Evolutionary conservation across 1,284 basidiomycete genomes (phyloP), one percentile per base, ranked within the genome.

Genomic region (Pseudozyma tsukubaensis): DNA sequence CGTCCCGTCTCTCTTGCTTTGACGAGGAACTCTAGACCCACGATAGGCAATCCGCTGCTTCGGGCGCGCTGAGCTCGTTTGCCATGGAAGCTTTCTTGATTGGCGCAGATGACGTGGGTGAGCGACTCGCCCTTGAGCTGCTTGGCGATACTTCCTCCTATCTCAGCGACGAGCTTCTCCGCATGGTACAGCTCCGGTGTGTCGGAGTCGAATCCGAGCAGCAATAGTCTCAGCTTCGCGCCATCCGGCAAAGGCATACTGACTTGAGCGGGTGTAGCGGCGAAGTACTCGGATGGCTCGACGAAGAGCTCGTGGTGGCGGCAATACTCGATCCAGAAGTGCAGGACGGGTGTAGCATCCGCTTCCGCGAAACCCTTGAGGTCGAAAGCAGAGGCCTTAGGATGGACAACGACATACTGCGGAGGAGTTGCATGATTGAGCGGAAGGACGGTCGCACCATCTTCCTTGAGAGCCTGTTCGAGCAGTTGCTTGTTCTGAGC

Each of bases 281-380:
- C 78, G 54, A 75, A 60, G 60, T 77, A 72, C 3, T 43, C 45
- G 13, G 21, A 16, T 0, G 74, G 74, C 40, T 78, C 76, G 34
- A 75, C 49, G n/a, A 75, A 59, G 21, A 24, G 4, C 36, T 77
- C 73, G 59, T 76, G 55, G 52, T 78, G 62, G n/a, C 78, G 62
- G 52, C 77, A 78, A 53, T 64, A 72, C 49, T 78, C 78, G 67
- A 80, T 57, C 77, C 78, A 80, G 69, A 73, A 72, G 53, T 80
- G 78, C 19, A 71, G 70, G 32, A 76, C 78, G 10, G 65, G 60
- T n/a, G 40, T n/a, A 10, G 21, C 44, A 5, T 34, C 40, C 37
- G 60, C 61, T 32, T 65, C 47, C 24, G 36, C 16, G 12, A 50
- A 10, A 7, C 55, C 59, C 13, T 57, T 16, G 21, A 67, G 39